Evolutionary conservation across 208 protist species (phyloP), one percentile per base, ranked within the genome.

Genomic region (Leishmania tarentolae): DNA sequence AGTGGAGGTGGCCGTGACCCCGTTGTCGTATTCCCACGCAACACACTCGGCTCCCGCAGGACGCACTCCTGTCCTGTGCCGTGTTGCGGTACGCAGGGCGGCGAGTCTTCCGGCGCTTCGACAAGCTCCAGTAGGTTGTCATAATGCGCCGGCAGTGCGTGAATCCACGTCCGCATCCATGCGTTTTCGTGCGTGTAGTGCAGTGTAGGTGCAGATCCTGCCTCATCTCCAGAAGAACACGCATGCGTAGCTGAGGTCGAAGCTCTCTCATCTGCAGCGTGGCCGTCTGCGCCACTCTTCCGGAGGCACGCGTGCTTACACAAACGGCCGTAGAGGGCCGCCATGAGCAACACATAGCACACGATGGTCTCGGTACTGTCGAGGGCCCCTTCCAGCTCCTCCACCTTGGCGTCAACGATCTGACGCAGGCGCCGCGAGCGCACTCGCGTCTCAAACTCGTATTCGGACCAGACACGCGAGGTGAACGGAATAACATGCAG

Each of bases 51-150:
- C 44, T 17, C 69, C n/a, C 35, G 11, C 13, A 40, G 47, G 13
- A 57, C 69, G 46, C 69, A 53, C 24, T 37, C 69, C 69, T 11
- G 24, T 13, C 21, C 44, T 46, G 63, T 42, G 37, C n/a, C n/a
- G 73, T 63, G 73, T 44, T 28, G 78, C 17, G 19, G 61, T 31
- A n/a, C 37, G 19, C 28, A 21, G 19, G 19, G 17, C 19, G 31
- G 50, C 35, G 35, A 31, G 15, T 72, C 37, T 3, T 59, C 59
- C n/a, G 35, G 42, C 47, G 53, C 24, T 47, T 73, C 78, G 44
- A 71, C 66, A 15, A 97, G 86, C 81, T 97, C 94, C 21, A 97
- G 86, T 52, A 96, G 86, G 83, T 97, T 97, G 81, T 97, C 91
- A 79, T 95, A 96, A 72, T 83, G 83, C 15, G 75, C 46, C 40